phyloP scores from a whole-genome alignment of 805 yeast species.

The Spathaspora boniae region DNA sequence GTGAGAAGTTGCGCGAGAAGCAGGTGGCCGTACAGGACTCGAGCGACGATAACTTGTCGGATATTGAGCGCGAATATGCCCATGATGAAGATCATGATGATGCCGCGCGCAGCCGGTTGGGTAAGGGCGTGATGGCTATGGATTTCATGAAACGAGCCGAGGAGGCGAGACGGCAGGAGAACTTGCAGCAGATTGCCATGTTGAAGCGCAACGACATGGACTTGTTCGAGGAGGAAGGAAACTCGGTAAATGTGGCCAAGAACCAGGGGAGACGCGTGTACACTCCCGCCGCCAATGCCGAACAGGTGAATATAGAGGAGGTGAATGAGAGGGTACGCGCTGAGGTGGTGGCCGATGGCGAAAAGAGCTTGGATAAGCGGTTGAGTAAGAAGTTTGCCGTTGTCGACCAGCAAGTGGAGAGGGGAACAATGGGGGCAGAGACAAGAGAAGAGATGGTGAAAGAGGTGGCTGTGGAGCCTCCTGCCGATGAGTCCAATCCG shows the following conservation, averaged over 20 bases:
- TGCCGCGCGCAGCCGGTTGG: constrained; percentile 40
- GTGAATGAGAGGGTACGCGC: too few relatives aligned
- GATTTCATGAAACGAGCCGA: constrained; percentile 94
- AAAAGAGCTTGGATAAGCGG: constrained; percentile 43
- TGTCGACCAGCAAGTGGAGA: constrained; percentile 16
- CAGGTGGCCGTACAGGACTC: constrained; percentile 64
- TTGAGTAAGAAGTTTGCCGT: constrained; percentile 22
- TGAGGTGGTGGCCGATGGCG: too few relatives aligned
- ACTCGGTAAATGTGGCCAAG: constrained; percentile 44
- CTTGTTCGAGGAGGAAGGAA: constrained; percentile 30
- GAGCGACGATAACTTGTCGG: constrained; percentile 50
- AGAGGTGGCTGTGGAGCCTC: constrained; percentile 1
- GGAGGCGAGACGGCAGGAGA: constrained; percentile 58
- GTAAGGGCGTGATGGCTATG: constrained; percentile 91
- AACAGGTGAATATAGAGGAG: constrained; percentile 41
- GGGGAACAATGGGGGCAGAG: constrained; percentile 8
- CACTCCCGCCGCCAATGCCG: constrained; percentile 56
- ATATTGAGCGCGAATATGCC: constrained; percentile 39
- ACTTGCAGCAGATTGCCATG: constrained; percentile 49
- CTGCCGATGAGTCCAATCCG: constrained; percentile 28
- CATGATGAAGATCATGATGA: constrained; percentile 36
- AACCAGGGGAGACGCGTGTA: constrained; percentile 82
- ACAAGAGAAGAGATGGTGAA: constrained; percentile 8
- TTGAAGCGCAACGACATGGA: constrained; percentile 42
- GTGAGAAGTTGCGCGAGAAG: constrained; percentile 70